A percentile compares a stretch with the other conserved stretches of the same genome.
These are phyloP conservation scores for Halenospora varia DNA, from an alignment of 495 filamentous ascomycete species.

Conservation along the genomic window DNA sequence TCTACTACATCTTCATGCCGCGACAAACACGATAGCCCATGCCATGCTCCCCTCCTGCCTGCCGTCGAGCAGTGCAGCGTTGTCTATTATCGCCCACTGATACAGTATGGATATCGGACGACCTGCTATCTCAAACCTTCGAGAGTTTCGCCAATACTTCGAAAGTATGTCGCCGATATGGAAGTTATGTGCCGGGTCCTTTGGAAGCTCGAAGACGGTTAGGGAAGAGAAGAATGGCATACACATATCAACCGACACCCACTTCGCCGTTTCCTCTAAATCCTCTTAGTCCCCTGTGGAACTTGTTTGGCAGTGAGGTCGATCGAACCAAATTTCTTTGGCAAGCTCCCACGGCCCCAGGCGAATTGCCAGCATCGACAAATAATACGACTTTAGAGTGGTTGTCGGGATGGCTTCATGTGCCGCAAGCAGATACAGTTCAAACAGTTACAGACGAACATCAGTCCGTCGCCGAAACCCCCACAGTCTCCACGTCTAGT, in stretches of 20 bases:
- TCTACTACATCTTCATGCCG: neutral
- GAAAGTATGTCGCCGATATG: conserved; percentile 23
- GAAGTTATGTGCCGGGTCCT: conserved; percentile 37
- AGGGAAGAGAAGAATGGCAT: conserved; percentile 46
- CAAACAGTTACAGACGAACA: neutral
- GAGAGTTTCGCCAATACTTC: conserved; percentile 35
- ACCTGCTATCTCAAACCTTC: conserved; percentile 32
- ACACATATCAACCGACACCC: conserved; percentile 32
- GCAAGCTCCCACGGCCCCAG: conserved; percentile 35
- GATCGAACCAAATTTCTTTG: conserved; percentile 42
- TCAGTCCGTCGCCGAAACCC: neutral
- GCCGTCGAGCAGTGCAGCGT: conserved; percentile 37
- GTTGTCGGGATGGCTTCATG: conserved; percentile 10
- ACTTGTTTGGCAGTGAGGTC: conserved; percentile 25
- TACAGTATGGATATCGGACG: conserved; percentile 42
- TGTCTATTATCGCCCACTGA: conserved; percentile 29
- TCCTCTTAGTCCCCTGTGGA: conserved; percentile 1
- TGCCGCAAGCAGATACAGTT: neutral
- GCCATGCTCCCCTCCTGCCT: conserved; percentile 31
- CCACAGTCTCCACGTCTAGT: neutral
- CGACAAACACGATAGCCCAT: conserved; percentile 23
- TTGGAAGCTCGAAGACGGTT: conserved; percentile 48
- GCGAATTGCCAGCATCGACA: neutral
- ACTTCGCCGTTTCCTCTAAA: conserved; percentile 8
- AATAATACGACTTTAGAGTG: conserved; percentile 13